These are phyloP conservation scores for Ascochyta fabae DNA, from an alignment of 2,329 filamentous ascomycete genomes.

Conservation along the genomic window DNA sequence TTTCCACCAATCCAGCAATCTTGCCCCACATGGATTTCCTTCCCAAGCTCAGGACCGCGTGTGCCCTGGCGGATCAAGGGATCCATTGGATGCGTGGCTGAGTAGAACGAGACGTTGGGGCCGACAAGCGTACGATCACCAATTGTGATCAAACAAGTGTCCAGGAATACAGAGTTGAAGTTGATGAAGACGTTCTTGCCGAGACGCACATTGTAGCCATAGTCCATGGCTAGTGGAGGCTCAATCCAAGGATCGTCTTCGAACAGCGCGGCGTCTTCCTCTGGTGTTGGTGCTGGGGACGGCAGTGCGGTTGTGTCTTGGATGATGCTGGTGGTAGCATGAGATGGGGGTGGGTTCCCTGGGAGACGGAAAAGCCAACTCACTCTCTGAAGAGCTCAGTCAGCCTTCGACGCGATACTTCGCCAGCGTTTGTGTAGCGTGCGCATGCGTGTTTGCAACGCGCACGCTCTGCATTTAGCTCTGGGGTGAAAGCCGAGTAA, in stretches of 20 bases:
- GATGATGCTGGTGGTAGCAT: conserved; percentile 60
- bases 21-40: conserved; percentile 75
- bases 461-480: conserved; percentile 68
- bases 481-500: conserved; percentile 75
- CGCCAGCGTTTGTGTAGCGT: conserved; percentile 68
- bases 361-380: conserved; percentile 41
- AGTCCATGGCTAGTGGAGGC: conserved; percentile 74
- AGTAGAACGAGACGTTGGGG: conserved; percentile 78
- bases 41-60: conserved; percentile 75
- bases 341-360: conserved; percentile 12
- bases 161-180: conserved; percentile 75
- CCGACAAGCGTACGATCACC: conserved; percentile 80
- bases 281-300: conserved; percentile 60
- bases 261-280: conserved; percentile 71
- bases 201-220: conserved; percentile 76
- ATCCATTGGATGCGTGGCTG: conserved; percentile 78
- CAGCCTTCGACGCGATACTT: conserved; percentile 65
- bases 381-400: conserved; percentile 76
- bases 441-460: conserved; percentile 67
- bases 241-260: conserved; percentile 72
- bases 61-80: conserved; percentile 75
- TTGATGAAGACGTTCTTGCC: conserved; percentile 78
- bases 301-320: conserved; percentile 69
- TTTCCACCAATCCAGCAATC: conserved; percentile 65
- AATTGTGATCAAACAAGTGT: conserved; percentile 76